A percentile compares a stretch with the other conserved stretches of the same genome.
These are phyloP conservation scores for Lomentospora prolificans DNA, from an alignment of 2,329 filamentous ascomycete species.

Conservation along the genomic window DNA sequence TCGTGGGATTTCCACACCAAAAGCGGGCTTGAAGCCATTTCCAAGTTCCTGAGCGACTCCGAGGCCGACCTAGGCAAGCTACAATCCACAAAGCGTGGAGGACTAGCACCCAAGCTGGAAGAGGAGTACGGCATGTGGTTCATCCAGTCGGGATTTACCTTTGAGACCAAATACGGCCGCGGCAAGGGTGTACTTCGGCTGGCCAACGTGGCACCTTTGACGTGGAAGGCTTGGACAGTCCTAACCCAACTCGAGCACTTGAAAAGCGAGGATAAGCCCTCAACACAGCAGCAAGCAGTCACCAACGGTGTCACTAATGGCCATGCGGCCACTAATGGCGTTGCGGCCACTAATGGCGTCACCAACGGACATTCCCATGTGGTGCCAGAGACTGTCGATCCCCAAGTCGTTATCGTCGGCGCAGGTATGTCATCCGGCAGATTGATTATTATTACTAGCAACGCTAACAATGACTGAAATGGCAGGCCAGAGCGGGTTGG, in stretches of 20 bases:
- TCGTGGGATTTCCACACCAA: conserved; percentile 21
- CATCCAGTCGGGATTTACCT: conserved; percentile 14
- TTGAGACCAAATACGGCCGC: conserved; percentile 12
- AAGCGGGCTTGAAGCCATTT: conserved; percentile 13
- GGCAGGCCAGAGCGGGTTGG: conserved; percentile 31
- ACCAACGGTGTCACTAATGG: conserved; percentile 17
- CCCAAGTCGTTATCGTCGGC: conserved; percentile 29
- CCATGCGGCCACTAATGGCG: background rate
- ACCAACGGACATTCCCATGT: conserved; percentile 16
- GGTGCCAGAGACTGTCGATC: conserved; percentile 22
- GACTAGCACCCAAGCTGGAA: conserved; percentile 11
- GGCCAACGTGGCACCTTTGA: conserved; percentile 9
- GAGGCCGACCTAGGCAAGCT: conserved; percentile 6
- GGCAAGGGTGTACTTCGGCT: conserved; percentile 16
- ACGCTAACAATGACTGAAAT: no score
- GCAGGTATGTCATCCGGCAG: conserved; percentile 20
- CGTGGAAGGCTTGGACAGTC: conserved; percentile 18
- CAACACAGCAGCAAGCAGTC: background rate
- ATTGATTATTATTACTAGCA: no score
- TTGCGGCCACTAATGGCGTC: conserved; percentile 15
- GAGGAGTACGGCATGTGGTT: conserved; percentile 12
- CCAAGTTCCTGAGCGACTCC: conserved; percentile 10
- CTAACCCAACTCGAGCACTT: conserved; percentile 18
- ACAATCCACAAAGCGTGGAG: conserved; percentile 8
- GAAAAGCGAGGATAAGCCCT: conserved; percentile 12